Conservation (phyloP, 179 eudicot genomes). For the Heliamphora pulchella region DNA sequence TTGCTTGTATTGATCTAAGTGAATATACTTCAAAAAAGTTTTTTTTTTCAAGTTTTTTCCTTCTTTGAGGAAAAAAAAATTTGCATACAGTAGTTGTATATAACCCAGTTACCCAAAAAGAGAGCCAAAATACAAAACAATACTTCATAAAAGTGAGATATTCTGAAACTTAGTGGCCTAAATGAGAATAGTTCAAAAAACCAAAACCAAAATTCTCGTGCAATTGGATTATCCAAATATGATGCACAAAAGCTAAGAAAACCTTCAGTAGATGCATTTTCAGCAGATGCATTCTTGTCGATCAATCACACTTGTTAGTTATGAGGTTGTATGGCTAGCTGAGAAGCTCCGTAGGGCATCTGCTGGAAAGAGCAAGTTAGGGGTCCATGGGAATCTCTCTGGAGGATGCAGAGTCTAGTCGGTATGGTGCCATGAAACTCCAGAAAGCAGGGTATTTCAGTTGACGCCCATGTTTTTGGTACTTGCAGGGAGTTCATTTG, state of each 20-base stretch:
- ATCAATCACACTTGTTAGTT: no score
- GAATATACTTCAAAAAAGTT: constrained; percentile 3
- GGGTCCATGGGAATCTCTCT: no score
- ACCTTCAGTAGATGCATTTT: background rate
- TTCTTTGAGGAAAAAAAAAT: background rate
- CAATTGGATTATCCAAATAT: background rate
- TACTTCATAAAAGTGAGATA: background rate
- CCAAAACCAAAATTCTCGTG: background rate
- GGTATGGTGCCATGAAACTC: no score
- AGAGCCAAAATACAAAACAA: background rate
- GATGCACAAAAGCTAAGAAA: background rate
- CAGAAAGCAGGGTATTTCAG: no score
- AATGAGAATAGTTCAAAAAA: constrained; percentile 3
- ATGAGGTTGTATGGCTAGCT: no score
- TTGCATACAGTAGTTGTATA: background rate
- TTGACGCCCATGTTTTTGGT: no score
- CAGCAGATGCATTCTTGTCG: background rate
- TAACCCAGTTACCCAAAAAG: background rate
- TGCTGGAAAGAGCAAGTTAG: no score
- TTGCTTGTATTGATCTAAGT: background rate
- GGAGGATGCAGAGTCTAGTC: no score
- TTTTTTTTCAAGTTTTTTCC: no score
- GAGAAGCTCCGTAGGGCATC: no score
- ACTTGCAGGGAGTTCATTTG: no score
- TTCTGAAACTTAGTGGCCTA: background rate